Conservation (phyloP, 1,139 yeast species). For the Pneumocystis sp. region DNA sequence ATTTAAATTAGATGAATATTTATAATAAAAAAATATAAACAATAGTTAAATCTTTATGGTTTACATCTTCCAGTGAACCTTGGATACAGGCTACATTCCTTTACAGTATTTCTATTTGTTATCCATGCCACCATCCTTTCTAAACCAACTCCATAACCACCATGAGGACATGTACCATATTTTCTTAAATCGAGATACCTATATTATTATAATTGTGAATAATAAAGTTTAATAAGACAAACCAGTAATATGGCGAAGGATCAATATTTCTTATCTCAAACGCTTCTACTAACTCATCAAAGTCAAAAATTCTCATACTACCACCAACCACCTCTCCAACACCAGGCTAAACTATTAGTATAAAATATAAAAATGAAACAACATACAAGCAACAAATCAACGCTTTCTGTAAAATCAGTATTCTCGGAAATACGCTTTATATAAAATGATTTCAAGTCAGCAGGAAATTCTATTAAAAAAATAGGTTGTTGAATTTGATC, state of each 20-base stretch:
- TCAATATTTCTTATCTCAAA: conserved; percentile 84
- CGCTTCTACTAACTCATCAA: conserved; percentile 74
- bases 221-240: conserved; percentile 17
- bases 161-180: conserved; percentile 96
- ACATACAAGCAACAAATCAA: conserved; percentile 61
- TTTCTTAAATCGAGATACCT: conserved; percentile 64
- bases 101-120: conserved; percentile 73
- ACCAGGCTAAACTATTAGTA: conserved; percentile 9
- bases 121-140: conserved; percentile 98
- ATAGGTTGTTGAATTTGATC: conserved; percentile 88
- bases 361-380: not conserved
- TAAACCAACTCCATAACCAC: conserved; percentile 97
- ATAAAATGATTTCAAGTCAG: conserved; percentile 92
- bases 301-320: conserved; percentile 84
- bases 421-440: conserved; percentile 89
- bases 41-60: conserved; percentile 36
- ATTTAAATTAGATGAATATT: not conserved
- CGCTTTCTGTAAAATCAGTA: conserved; percentile 90
- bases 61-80: conserved; percentile 96
- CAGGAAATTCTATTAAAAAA: conserved; percentile 85
- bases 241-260: conserved; percentile 80
- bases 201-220: not conserved
- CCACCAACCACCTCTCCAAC: conserved; percentile 78
- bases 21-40: not conserved
- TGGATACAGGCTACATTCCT: conserved; percentile 89